Base-by-base conservation (phyloP, 208 protist species). In the Trypanosoma avium region DNA sequence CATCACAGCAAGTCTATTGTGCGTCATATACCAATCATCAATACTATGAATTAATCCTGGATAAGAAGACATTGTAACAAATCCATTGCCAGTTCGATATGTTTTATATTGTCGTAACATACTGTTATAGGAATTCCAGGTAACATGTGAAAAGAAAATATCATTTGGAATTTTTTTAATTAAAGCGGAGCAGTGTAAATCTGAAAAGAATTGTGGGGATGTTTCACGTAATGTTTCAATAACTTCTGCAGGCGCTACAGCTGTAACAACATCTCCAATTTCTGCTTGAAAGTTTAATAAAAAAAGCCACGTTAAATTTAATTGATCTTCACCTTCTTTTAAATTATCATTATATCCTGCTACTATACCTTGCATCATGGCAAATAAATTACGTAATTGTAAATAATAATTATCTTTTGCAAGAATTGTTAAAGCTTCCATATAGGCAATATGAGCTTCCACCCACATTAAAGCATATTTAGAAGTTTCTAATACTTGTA, bases 11-110 rank as follows among this genome's bases (percentile, higher is more conserved):
- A 97, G 75, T 1, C 77, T 60, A 13, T 36, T 57, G 45, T 77
- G 61, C 10, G 93, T 86, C 46, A 91, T 61, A 66, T 97, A 98
- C 57, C 94, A 98, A 64, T 98, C 93, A 76, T 98, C 95, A 15
- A 88, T 61, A 22, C 74, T 88, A 40, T 79, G 63, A 12, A 96
- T 38, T 19, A 85, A 46, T 5, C 78, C 93, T 42, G 93, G 86
- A 63, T 88, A 94, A 12, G 64, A 72, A 15, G 80, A 84, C 71
- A 96, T 94, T 33, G 71, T 76, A 21, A 94, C 70, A 9, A 50
- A 66, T 32, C 50, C 2, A 10, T 29, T 7, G 47, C 70, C 55
- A 21, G 86, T 67, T 15, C 46, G 36, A 53, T 88, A 90, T 40
- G 66, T 75, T 69, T 90, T 87, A 70, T 86, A 88, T 32, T 82